Evolutionary conservation across 139 green algal species (phyloP), one percentile per base, ranked within the genome.

Genomic region (Coelastrella sp.): DNA sequence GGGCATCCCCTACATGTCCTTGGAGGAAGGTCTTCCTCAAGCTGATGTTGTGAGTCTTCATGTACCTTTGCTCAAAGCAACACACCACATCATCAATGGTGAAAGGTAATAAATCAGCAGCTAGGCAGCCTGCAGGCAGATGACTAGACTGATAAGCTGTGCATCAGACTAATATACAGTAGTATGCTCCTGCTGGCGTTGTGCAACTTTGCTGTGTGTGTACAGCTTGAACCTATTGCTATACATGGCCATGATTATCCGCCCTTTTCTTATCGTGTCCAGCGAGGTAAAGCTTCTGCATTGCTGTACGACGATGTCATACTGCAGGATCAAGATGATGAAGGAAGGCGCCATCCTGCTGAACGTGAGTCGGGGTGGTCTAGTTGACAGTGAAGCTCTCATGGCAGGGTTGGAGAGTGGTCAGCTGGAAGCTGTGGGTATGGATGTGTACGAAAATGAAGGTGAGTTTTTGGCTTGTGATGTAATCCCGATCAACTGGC

Each of bases 351-450:
- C 60, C 23, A 91, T 96, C 37, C 78, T 98, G n/a, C 88, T 97
- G 80, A 97, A 97, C 83, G 85, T 90, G 5, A 69, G 25, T 34
- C 85, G 95, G 1, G 95, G 94, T 37, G 94, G 91, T 7, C 90
- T 98, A 2, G 83, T 98, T 7, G 91, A 98, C 81, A 94, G 83
- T 3, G 86, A 89, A 32, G 93, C 94, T 2, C 79, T 96, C 34
- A 68, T 96, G 19, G 68, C 89, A 0, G 90, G 81, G 5, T 80
- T 98, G 69, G 86, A 94, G 79, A 69, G 13, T 32, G 88, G 89
- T 2, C 80, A 94, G 41, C 51, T 97, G 43, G 89, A 85, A 0
- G 89, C 79, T 11, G 38, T 93, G 51, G 90, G 89, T 0, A 76
- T 95, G 81, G 93, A 96, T 79, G 90, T 94, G 32, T 94, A 93